Percentiles rank a stretch among this genome's conserved stretches.
phyloP scores from a whole-genome alignment of 441 rosid genomes.

The Syzygium syzygioides region DNA sequence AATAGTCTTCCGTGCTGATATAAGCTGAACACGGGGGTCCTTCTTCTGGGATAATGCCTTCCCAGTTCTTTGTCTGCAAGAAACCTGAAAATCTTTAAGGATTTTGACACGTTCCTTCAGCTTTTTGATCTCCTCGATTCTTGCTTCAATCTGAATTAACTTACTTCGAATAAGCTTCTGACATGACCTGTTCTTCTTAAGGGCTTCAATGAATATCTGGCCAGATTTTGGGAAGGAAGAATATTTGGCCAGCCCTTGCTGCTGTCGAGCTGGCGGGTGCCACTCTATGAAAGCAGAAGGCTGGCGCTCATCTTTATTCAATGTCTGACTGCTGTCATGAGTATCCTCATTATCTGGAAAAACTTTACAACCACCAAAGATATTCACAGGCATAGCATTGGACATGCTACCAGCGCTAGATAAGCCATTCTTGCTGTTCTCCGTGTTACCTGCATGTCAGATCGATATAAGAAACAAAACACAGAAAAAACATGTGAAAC shows the following conservation, averaged over 20 bases:
- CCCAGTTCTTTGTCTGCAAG: slow-evolving; percentile 62
- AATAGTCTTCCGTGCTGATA: slow-evolving; percentile 35
- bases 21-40: slow-evolving; percentile 70
- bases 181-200: slow-evolving; percentile 70
- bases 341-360: slow-evolving; percentile 29
- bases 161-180: slow-evolving; percentile 69
- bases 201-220: slow-evolving; percentile 53
- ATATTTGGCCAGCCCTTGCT: slow-evolving; percentile 13
- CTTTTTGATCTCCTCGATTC: slow-evolving; percentile 80
- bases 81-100: slow-evolving; percentile 63
- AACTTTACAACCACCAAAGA: slow-evolving; percentile 28
- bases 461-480: background rate
- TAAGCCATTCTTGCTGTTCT: slow-evolving; percentile 21
- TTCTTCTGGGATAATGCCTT: slow-evolving; percentile 59
- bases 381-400: slow-evolving; percentile 20
- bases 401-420: slow-evolving; percentile 14
- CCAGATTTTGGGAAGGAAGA: slow-evolving; percentile 70
- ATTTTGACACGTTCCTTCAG: slow-evolving; percentile 60
- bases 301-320: slow-evolving; percentile 21
- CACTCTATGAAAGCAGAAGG: slow-evolving; percentile 9
- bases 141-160: slow-evolving; percentile 63
- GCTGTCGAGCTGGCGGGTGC: slow-evolving; percentile 14
- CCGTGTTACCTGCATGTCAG: slow-evolving; percentile 12
- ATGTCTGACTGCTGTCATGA: slow-evolving; percentile 10
- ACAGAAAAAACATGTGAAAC: background rate